Evolutionary conservation across 805 yeast genomes (phyloP).

Genomic region (Candida ficus): DNA sequence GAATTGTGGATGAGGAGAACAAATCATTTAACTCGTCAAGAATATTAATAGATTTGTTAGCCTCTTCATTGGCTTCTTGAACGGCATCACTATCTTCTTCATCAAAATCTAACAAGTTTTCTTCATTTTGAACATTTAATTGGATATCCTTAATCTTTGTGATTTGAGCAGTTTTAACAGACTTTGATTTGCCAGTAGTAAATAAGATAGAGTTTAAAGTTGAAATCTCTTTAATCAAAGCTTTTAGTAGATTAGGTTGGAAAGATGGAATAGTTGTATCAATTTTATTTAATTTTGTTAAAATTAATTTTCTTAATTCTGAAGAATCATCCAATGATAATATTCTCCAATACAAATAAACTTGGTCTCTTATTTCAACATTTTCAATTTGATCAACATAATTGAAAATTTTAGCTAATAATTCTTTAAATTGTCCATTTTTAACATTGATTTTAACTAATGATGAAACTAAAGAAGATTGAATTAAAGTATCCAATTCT

Average conservation of each 20-base stretch:
- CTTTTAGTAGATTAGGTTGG: constrained; percentile 61
- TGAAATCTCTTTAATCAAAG: constrained; percentile 69
- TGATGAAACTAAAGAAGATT: constrained; percentile 53
- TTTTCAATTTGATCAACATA: constrained; percentile 65
- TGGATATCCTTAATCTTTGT: constrained; percentile 74
- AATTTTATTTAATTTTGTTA: constrained; percentile 64
- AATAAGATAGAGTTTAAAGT: constrained; percentile 87
- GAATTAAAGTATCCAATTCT: constrained; percentile 57
- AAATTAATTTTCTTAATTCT: constrained; percentile 42
- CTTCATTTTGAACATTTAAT: constrained; percentile 75
- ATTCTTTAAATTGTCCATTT: constrained; percentile 34
- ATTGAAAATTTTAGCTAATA: constrained; percentile 56
- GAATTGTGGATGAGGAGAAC: constrained; percentile 40
- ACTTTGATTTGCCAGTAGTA: constrained; percentile 56
- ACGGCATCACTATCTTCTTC: constrained; percentile 36
- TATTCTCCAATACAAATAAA: constrained; percentile 76
- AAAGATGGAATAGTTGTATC: constrained; percentile 67
- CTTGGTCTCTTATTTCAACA: constrained; percentile 76
- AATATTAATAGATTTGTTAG: constrained; percentile 33
- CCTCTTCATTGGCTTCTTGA: constrained; percentile 14
- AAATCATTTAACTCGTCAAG: constrained; percentile 75
- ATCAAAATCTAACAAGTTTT: constrained; percentile 81
- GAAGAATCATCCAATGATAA: constrained; percentile 42
- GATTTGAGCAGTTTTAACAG: constrained; percentile 31
- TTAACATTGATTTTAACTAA: constrained; percentile 51